Conservation (phyloP, 129 eudicot genomes). For the Tagetes erecta region DNA sequence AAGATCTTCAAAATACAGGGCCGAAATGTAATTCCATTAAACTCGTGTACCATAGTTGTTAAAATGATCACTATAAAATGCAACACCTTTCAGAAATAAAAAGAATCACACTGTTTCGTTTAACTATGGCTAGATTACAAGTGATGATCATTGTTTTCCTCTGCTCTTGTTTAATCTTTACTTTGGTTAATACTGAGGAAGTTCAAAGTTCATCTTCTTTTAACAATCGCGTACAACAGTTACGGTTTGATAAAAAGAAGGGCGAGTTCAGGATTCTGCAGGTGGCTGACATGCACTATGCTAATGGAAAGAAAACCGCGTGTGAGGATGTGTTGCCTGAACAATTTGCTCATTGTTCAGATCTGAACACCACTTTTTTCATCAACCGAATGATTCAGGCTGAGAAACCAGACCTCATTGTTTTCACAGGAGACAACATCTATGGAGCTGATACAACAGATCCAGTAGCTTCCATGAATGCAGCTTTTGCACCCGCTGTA, state of each 20-base stretch:
- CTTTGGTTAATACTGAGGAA: not conserved
- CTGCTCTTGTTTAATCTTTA: slow-evolving; percentile 5
- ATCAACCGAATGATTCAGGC: slow-evolving; percentile 61
- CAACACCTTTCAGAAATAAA: not conserved
- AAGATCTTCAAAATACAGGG: not conserved
- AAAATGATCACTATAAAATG: not conserved
- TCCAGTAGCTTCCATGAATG: slow-evolving; percentile 60
- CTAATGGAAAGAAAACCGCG: slow-evolving; percentile 59
- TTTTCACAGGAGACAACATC: slow-evolving; percentile 96
- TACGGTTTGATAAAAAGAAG: slow-evolving; percentile 48
- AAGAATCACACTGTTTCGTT: not conserved
- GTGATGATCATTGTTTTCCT: slow-evolving; percentile 4
- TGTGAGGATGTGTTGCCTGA: slow-evolving; percentile 72
- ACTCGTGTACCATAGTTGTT: not conserved
- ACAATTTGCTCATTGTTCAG: slow-evolving; percentile 68
- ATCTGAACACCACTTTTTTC: slow-evolving; percentile 75
- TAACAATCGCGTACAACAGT: not conserved
- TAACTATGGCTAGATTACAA: slow-evolving; percentile 17
- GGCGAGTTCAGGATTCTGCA: slow-evolving; percentile 82
- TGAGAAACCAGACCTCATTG: slow-evolving; percentile 79
- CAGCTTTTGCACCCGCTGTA: slow-evolving; percentile 82
- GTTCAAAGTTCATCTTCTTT: slow-evolving; percentile 9
- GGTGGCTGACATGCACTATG: slow-evolving; percentile 95
- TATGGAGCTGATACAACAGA: slow-evolving; percentile 71
- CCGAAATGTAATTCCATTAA: not conserved